Conservation (phyloP, 2,329 filamentous ascomycete genomes). For the Furcasterigmium furcatum region DNA sequence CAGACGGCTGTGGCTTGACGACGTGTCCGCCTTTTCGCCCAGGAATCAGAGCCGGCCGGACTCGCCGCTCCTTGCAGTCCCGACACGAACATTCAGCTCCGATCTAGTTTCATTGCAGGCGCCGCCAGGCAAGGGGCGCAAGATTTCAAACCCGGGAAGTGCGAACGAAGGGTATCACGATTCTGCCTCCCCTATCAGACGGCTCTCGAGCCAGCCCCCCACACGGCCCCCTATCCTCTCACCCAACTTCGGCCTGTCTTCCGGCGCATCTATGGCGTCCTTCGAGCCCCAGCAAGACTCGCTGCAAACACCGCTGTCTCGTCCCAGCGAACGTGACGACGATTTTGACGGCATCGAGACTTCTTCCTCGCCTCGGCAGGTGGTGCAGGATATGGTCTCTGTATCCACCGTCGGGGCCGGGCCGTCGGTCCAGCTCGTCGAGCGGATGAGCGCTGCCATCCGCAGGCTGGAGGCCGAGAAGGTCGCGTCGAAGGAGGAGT, state of each 20-base stretch:
- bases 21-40: conserved; percentile 37
- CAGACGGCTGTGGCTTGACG: conserved; percentile 50
- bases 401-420: conserved; percentile 88
- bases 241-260: conserved; percentile 28
- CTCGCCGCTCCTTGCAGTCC: conserved; percentile 48
- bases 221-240: conserved; percentile 36
- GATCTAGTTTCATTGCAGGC: conserved; percentile 38
- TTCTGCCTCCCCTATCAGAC: conserved; percentile 36
- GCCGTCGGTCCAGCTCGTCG: conserved; percentile 90
- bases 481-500: conserved; percentile 82
- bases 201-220: conserved; percentile 47
- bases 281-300: conserved; percentile 37
- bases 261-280: conserved; percentile 40
- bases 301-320: conserved; percentile 33
- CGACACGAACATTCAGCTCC: conserved; percentile 49
- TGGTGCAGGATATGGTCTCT: conserved; percentile 80
- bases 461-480: conserved; percentile 90
- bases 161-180: conserved; percentile 38
- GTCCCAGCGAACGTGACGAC: conserved; percentile 44
- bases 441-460: conserved; percentile 92
- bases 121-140: conserved; percentile 31
- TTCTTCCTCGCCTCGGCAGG: conserved; percentile 61
- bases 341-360: conserved; percentile 52
- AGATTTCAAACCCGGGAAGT: conserved; percentile 48
- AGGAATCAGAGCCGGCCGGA: conserved; percentile 49